phyloP scores from a whole-genome alignment of 192 early-diverging fungal species.

The Backusella liffmaniae region DNA sequence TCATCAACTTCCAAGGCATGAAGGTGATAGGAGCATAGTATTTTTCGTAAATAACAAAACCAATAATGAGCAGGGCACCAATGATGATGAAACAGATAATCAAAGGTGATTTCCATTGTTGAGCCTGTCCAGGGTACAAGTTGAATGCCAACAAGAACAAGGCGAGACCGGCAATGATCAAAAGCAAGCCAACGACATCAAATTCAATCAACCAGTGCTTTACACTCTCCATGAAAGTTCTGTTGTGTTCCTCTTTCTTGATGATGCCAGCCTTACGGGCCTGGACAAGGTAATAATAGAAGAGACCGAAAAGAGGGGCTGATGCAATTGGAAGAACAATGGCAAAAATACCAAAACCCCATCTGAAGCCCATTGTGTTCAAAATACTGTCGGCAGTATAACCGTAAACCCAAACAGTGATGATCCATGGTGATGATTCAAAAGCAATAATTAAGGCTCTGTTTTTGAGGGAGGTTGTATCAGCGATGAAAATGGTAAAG shows the following conservation, averaged over 20 bases:
- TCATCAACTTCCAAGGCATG: constrained; percentile 8
- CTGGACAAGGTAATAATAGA: constrained; percentile 11
- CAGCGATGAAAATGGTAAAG: constrained; percentile 8
- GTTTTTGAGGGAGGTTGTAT: constrained; percentile 8
- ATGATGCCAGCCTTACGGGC: constrained; percentile 14
- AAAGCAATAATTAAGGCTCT: constrained; percentile 15
- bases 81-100: constrained; percentile 16
- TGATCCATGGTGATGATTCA: constrained; percentile 3
- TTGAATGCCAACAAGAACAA: constrained; percentile 18
- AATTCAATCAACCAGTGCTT: background rate
- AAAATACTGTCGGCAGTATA: constrained; percentile 14
- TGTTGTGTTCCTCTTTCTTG: constrained; percentile 9
- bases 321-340: constrained; percentile 7
- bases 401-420: constrained; percentile 14
- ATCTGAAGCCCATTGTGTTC: constrained; percentile 14
- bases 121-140: background rate
- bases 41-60: constrained; percentile 1
- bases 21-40: background rate
- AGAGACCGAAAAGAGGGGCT: constrained; percentile 8
- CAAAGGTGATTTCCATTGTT: constrained; percentile 12
- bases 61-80: constrained; percentile 1
- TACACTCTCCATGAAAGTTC: background rate
- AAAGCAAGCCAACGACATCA: constrained; percentile 8
- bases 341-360: constrained; percentile 25
- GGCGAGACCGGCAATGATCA: constrained; percentile 16